Percentiles rank a stretch among this genome's conserved stretches.
These are phyloP conservation scores for Lecanicillium sp. DNA, from an alignment of 2,329 filamentous ascomycete genomes.

Conservation along the genomic window DNA sequence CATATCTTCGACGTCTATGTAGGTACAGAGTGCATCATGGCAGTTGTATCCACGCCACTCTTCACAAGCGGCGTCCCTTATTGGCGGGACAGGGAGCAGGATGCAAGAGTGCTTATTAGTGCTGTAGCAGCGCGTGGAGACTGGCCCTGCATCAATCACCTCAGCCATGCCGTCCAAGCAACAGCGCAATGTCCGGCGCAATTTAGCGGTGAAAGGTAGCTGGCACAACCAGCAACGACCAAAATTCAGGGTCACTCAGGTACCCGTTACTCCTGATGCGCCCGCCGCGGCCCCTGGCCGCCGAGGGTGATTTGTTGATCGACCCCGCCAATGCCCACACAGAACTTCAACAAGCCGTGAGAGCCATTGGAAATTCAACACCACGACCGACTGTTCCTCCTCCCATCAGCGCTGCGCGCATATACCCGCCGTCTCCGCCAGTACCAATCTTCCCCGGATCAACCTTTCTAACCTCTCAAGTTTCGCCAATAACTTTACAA, in stretches of 20 bases:
- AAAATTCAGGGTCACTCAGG: constrained; percentile 2
- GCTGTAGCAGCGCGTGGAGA: too few relatives aligned
- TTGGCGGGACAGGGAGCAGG: neutral
- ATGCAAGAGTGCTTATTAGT: neutral
- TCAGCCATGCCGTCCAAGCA: neutral
- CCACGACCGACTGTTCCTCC: constrained; percentile 18
- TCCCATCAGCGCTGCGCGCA: constrained; percentile 25
- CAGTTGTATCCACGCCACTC: too few relatives aligned
- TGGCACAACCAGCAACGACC: neutral
- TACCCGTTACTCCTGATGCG: constrained; percentile 6
- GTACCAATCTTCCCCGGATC: constrained; percentile 14
- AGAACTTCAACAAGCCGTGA: constrained; percentile 16
- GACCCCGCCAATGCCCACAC: constrained; percentile 19
- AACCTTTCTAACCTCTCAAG: constrained; percentile 12
- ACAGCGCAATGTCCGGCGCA: constrained; percentile 5
- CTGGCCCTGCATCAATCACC: neutral
- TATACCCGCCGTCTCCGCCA: constrained; percentile 19
- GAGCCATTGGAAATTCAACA: constrained; percentile 25
- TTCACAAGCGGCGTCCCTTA: neutral
- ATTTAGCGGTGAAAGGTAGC: constrained; percentile 17
- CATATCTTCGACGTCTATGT: too few relatives aligned
- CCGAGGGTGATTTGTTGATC: constrained; percentile 13
- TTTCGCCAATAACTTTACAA: constrained; percentile 20
- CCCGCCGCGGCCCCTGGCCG: constrained; percentile 7
- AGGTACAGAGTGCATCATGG: too few relatives aligned